Evolutionary conservation across 2,329 filamentous ascomycete species (phyloP).

Genomic region (Clonostachys byssicola): DNA sequence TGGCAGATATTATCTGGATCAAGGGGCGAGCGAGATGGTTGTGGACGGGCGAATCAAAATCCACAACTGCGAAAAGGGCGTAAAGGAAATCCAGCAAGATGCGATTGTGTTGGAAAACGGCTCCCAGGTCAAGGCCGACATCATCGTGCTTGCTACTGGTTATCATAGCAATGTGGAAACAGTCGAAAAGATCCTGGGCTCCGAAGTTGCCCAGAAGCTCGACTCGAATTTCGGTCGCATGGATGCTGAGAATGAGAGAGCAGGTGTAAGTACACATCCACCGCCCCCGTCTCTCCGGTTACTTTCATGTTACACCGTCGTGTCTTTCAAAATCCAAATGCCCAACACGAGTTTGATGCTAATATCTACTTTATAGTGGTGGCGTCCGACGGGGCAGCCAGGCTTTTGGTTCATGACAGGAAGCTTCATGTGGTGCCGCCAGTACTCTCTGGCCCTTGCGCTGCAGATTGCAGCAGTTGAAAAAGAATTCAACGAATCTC

Average conservation of each 20-base stretch:
- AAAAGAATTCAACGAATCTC: conserved; percentile 4
- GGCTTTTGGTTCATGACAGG: conserved; percentile 31
- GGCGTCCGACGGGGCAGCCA: conserved; percentile 26
- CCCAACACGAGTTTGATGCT: conserved; percentile 7
- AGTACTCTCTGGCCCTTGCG: conserved; percentile 25
- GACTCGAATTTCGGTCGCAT: conserved; percentile 23
- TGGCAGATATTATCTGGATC: conserved; percentile 37
- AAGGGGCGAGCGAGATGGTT: conserved; percentile 30
- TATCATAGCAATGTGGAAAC: conserved; percentile 29
- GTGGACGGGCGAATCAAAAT: conserved; percentile 33
- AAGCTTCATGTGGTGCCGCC: conserved; percentile 22
- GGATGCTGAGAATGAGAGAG: conserved; percentile 20
- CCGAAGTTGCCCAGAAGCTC: conserved; percentile 20
- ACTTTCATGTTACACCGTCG: no score
- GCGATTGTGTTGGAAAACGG: conserved; percentile 21
- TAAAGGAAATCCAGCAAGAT: conserved; percentile 18
- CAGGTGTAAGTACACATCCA: background rate
- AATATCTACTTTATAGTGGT: conserved; percentile 16
- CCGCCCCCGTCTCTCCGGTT: no score
- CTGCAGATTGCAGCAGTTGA: conserved; percentile 31
- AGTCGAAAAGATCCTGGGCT: conserved; percentile 24
- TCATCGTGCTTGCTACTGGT: conserved; percentile 35
- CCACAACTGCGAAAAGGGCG: conserved; percentile 16
- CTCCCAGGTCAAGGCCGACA: conserved; percentile 26
- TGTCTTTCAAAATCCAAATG: no score